These are phyloP conservation scores for Hymenoscyphus fraxineus DNA, from an alignment of 2,329 filamentous ascomycete genomes.

Conservation along the genomic window DNA sequence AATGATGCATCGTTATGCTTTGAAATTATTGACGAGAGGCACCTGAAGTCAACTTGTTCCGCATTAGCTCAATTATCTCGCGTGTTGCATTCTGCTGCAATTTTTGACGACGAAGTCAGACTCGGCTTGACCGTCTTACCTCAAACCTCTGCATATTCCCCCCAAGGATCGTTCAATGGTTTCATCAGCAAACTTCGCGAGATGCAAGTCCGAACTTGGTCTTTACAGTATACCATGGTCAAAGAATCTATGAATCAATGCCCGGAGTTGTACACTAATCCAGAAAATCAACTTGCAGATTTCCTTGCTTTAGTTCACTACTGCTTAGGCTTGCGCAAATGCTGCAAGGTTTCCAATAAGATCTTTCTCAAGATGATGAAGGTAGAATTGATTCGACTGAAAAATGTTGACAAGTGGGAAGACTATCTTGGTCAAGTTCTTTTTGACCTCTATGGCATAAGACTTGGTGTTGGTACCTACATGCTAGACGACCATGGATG, in stretches of 20 bases:
- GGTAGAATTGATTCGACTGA: conserved; percentile 73
- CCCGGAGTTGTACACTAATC: conserved; percentile 57
- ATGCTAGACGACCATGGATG: conserved; percentile 78
- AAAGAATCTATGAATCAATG: conserved; percentile 71
- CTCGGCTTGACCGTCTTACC: conserved; percentile 67
- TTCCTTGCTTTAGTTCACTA: conserved; percentile 80
- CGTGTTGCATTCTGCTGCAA: conserved; percentile 72
- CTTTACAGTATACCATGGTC: conserved; percentile 76
- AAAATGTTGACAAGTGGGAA: conserved; percentile 76
- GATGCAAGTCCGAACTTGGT: conserved; percentile 85
- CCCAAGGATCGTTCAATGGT: conserved; percentile 43
- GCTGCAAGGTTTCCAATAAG: conserved; percentile 81
- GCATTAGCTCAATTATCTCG: conserved; percentile 69
- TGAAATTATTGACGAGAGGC: conserved; percentile 78
- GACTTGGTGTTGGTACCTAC: conserved; percentile 64
- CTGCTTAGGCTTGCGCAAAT: conserved; percentile 76
- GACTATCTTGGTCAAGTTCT: conserved; percentile 82
- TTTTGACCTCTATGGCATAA: conserved; percentile 78
- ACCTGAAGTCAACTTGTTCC: conserved; percentile 68
- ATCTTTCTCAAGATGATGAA: conserved; percentile 87
- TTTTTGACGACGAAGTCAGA: conserved; percentile 82
- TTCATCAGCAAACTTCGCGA: conserved; percentile 73
- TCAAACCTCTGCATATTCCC: conserved; percentile 46
- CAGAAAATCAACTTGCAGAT: conserved; percentile 70
- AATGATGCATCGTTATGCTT: conserved; percentile 65